Conservation (phyloP, 148 eudicot species). For the Amaranthus cruentus region DNA sequence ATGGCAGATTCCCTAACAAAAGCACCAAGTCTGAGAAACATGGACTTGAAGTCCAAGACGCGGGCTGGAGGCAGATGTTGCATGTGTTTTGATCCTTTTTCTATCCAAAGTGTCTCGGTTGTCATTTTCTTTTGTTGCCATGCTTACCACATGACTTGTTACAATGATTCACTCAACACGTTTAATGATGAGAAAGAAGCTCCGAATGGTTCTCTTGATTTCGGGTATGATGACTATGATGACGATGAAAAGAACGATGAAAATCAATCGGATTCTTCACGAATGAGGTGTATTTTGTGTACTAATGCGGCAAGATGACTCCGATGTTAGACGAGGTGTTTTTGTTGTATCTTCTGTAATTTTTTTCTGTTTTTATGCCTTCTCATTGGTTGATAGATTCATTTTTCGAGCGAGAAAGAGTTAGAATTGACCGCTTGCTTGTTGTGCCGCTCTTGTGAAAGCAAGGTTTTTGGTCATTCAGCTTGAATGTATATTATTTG, state of each 20-base stretch:
- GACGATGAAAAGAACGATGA: constrained; percentile 47
- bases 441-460: constrained; percentile 12
- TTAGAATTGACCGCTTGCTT: not conserved
- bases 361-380: not conserved
- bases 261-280: constrained; percentile 31
- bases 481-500: constrained; percentile 13
- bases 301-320: constrained; percentile 77
- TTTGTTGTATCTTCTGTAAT: constrained; percentile 18
- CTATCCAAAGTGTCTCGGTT: constrained; percentile 69
- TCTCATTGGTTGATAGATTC: constrained; percentile 3
- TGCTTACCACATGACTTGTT: constrained; percentile 79
- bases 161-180: constrained; percentile 60
- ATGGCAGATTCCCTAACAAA: constrained; percentile 34
- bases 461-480: constrained; percentile 20
- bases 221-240: constrained; percentile 41
- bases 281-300: constrained; percentile 80
- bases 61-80: constrained; percentile 80
- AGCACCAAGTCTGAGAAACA: constrained; percentile 43
- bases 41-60: constrained; percentile 75
- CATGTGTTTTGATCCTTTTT: constrained; percentile 87
- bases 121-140: constrained; percentile 88
- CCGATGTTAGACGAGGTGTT: constrained; percentile 32
- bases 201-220: constrained; percentile 15
- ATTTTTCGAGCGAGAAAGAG: constrained; percentile 2
- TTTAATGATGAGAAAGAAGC: constrained; percentile 40